phyloP scores from a whole-genome alignment of 805 yeast genomes.

The Teunomyces panamensis region DNA sequence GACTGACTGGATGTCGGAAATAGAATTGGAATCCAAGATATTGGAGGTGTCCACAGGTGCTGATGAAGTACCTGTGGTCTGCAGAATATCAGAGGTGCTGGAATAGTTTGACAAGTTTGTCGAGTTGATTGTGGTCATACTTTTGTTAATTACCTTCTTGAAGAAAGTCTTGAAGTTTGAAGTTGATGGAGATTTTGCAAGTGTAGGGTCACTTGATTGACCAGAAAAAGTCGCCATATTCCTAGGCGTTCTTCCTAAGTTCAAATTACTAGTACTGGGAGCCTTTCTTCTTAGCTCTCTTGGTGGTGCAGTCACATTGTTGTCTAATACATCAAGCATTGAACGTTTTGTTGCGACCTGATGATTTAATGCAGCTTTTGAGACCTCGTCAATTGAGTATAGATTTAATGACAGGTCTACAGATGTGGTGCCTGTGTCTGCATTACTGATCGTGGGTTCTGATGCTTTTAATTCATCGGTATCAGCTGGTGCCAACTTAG shows the following conservation, averaged over 20 bases:
- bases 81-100: neutral
- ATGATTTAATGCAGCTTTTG: neutral
- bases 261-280: neutral
- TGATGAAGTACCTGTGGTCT: neutral
- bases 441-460: neutral
- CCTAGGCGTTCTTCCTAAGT: neutral
- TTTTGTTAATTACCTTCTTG: constrained; percentile 11
- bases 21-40: constrained; percentile 2
- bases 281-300: neutral
- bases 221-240: neutral
- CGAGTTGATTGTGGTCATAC: neutral
- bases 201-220: neutral
- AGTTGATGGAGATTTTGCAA: neutral
- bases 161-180: constrained; percentile 15
- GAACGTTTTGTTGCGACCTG: constrained; percentile 1
- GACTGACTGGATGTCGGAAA: constrained; percentile 5
- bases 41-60: neutral
- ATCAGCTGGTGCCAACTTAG: neutral
- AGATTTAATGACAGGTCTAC: constrained; percentile 5
- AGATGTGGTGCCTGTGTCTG: neutral
- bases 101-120: neutral
- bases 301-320: neutral
- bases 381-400: constrained; percentile 5
- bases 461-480: constrained; percentile 2
- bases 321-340: constrained; percentile 5